These are phyloP conservation scores for Dryadomyces quercivorus DNA, from an alignment of 2,329 filamentous ascomycete genomes.

Conservation along the genomic window DNA sequence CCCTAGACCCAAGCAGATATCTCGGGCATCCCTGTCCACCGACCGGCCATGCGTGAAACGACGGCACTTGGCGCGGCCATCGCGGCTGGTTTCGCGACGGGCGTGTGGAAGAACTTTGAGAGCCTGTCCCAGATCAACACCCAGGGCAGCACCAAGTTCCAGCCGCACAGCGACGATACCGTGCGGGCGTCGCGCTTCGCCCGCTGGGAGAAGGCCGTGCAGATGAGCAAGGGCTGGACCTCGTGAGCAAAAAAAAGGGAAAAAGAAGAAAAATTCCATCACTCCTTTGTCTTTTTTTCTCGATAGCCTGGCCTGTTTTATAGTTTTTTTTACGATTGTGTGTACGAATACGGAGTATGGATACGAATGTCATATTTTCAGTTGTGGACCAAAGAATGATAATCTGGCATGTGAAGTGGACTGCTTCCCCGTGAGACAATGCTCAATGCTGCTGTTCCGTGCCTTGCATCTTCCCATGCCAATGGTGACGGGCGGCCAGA, in stretches of 20 bases:
- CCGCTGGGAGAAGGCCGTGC: constrained; percentile 43
- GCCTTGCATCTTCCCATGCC: too few relatives aligned
- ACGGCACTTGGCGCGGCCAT: constrained; percentile 82
- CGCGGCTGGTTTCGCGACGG: constrained; percentile 73
- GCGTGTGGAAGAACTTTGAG: constrained; percentile 63
- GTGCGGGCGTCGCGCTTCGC: constrained; percentile 29
- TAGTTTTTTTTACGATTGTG: too few relatives aligned
- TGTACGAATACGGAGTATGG: too few relatives aligned
- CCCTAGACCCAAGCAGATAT: constrained; percentile 68
- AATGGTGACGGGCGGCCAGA: too few relatives aligned
- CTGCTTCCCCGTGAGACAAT: too few relatives aligned
- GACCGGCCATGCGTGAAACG: constrained; percentile 81
- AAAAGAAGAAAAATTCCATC: too few relatives aligned
- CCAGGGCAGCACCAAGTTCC: constrained; percentile 56
- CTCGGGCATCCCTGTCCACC: constrained; percentile 67
- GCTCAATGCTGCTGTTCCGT: too few relatives aligned
- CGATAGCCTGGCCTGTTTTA: too few relatives aligned
- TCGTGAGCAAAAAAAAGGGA: background rate
- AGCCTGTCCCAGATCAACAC: constrained; percentile 64
- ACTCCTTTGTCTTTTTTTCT: too few relatives aligned
- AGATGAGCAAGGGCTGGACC: constrained; percentile 43
- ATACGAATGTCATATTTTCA: too few relatives aligned
- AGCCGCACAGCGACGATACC: constrained; percentile 43
- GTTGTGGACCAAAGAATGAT: too few relatives aligned
- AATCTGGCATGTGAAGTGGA: too few relatives aligned